These are phyloP conservation scores for Kurtzmaniella quercitrusa DNA, from an alignment of 1,139 yeast species.

Conservation along the genomic window DNA sequence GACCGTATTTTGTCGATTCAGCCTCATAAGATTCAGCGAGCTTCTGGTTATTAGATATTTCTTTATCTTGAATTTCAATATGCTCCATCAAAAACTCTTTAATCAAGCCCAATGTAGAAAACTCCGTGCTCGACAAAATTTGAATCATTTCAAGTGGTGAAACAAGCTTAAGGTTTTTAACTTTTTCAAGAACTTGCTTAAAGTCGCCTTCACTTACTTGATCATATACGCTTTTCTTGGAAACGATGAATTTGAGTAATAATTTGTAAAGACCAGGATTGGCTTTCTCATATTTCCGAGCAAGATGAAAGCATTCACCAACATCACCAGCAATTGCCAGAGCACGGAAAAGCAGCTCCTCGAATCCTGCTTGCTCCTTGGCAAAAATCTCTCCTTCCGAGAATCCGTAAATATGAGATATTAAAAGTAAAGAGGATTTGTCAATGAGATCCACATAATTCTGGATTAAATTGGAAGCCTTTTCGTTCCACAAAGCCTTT, in stretches of 20 bases:
- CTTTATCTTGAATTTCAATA: conserved; percentile 58
- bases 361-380: conserved; percentile 42
- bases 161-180: conserved; percentile 52
- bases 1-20: conserved; percentile 58
- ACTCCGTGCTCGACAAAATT: conserved; percentile 58
- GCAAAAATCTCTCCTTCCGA: conserved; percentile 41
- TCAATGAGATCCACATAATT: conserved; percentile 47
- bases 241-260: conserved; percentile 63
- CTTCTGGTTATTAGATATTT: conserved; percentile 63
- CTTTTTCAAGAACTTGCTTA: conserved; percentile 44
- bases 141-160: conserved; percentile 77
- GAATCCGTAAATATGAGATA: conserved; percentile 63
- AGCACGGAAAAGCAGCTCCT: conserved; percentile 63
- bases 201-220: conserved; percentile 54
- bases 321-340: conserved; percentile 58
- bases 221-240: conserved; percentile 50
- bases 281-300: conserved; percentile 55
- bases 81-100: conserved; percentile 65
- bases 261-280: conserved; percentile 64
- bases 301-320: conserved; percentile 49
- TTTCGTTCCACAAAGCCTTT: conserved; percentile 52
- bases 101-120: conserved; percentile 69
- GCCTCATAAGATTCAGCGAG: conserved; percentile 63
- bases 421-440: conserved; percentile 53
- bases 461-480: conserved; percentile 53